phyloP scores from a whole-genome alignment of 108 stramenopile species.

The Thalassiosira profunda region DNA sequence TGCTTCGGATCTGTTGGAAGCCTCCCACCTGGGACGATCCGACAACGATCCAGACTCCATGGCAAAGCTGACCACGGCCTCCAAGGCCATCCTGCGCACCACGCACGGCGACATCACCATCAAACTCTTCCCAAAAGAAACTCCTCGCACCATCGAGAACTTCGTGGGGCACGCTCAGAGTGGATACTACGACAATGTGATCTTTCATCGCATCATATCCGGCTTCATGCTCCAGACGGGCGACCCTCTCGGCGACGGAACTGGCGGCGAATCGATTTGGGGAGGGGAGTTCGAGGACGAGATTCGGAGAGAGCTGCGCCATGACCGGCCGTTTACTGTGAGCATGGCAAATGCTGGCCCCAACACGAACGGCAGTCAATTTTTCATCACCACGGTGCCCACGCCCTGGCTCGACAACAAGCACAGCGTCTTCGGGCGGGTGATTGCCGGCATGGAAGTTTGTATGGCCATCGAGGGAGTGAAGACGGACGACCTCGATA shows the following conservation, averaged over 20 bases:
- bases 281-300: slow-evolving; percentile 99
- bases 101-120: slow-evolving; percentile 97
- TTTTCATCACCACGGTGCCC: slow-evolving; percentile 89
- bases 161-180: slow-evolving; percentile 90
- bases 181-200: slow-evolving; percentile 98
- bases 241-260: slow-evolving; percentile 99
- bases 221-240: slow-evolving; percentile 99
- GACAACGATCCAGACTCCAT: slow-evolving; percentile 26
- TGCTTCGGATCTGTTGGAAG: slow-evolving; percentile 75
- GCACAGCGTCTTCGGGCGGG: slow-evolving; percentile 96
- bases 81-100: slow-evolving; percentile 93
- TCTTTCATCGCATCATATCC: slow-evolving; percentile 97
- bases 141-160: slow-evolving; percentile 96
- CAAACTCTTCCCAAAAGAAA: slow-evolving; percentile 87
- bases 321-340: slow-evolving; percentile 95
- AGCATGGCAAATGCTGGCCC: slow-evolving; percentile 98
- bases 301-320: slow-evolving; percentile 75
- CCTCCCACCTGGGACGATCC: slow-evolving; percentile 30
- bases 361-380: slow-evolving; percentile 78
- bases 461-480: slow-evolving; percentile 92
- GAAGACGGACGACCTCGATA: slow-evolving; percentile 95
- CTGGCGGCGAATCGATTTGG: slow-evolving; percentile 99
- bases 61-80: slow-evolving; percentile 35
- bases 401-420: slow-evolving; percentile 93
- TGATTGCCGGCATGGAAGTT: slow-evolving; percentile 96